These are phyloP conservation scores for Claviceps arundinis DNA, from an alignment of 2,329 filamentous ascomycete species.

Conservation along the genomic window DNA sequence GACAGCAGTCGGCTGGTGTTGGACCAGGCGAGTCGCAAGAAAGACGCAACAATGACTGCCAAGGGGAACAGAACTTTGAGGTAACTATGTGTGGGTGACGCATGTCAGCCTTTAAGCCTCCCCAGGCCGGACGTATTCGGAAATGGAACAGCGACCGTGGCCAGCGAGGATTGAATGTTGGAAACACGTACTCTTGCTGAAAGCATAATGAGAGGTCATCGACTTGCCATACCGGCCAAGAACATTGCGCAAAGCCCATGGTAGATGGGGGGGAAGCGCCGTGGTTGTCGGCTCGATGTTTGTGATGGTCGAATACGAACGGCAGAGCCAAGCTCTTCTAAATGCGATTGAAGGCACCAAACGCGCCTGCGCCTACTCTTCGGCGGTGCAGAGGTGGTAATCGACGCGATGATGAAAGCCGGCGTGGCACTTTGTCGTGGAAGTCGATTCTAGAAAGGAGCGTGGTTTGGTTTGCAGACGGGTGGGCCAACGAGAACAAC, in stretches of 20 bases:
- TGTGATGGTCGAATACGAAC: neutral
- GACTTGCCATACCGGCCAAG: slow-evolving; percentile 46
- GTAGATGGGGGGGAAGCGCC: slow-evolving; percentile 3
- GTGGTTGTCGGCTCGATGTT: slow-evolving; percentile 5
- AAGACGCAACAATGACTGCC: slow-evolving; percentile 54
- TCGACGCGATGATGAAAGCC: neutral
- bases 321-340: neutral
- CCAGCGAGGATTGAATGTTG: neutral
- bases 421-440: neutral
- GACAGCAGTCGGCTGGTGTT: slow-evolving; percentile 38
- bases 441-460: neutral
- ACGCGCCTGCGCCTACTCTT: slow-evolving; percentile 1
- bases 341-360: neutral
- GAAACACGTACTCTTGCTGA: slow-evolving; percentile 48
- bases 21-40: slow-evolving; percentile 51
- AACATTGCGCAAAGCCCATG: slow-evolving; percentile 40
- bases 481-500: neutral
- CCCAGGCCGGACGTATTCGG: neutral
- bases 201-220: slow-evolving; percentile 54
- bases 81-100: slow-evolving; percentile 14
- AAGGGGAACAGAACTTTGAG: slow-evolving; percentile 65
- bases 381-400: slow-evolving; percentile 1
- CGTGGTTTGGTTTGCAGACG: neutral
- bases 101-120: neutral
- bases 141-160: neutral